Conservation (phyloP, 2,329 filamentous ascomycete species). For the Boeremia lycopersici region DNA sequence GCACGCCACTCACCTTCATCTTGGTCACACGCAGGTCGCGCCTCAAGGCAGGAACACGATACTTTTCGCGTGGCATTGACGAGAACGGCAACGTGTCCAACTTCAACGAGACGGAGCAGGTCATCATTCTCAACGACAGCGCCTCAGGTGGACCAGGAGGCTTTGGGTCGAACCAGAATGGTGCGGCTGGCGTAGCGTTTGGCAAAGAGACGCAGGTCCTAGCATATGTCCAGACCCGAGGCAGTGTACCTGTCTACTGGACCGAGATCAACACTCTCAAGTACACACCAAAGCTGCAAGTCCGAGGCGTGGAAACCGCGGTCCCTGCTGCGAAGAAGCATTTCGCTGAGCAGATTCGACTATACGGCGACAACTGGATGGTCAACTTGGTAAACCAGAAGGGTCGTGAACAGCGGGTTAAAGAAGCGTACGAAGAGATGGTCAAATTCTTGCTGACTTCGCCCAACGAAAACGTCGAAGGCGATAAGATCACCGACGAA, state of each 20-base stretch:
- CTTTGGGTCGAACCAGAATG: slow-evolving; percentile 79
- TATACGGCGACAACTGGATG: slow-evolving; percentile 96
- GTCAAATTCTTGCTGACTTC: slow-evolving; percentile 75
- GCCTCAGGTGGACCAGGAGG: slow-evolving; percentile 74
- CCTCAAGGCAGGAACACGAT: slow-evolving; percentile 87
- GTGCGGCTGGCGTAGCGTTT: slow-evolving; percentile 59
- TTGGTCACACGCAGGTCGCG: slow-evolving; percentile 89
- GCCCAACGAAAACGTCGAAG: slow-evolving; percentile 68
- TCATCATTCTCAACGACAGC: slow-evolving; percentile 85
- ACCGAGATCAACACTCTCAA: slow-evolving; percentile 91
- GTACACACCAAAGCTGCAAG: slow-evolving; percentile 88
- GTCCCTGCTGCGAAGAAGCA: slow-evolving; percentile 80
- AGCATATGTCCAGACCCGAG: slow-evolving; percentile 94
- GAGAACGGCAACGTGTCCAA: slow-evolving; percentile 96
- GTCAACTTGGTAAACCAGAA: slow-evolving; percentile 98
- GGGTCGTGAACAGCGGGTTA: slow-evolving; percentile 85
- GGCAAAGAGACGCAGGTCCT: slow-evolving; percentile 84
- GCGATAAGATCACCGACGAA: slow-evolving; percentile 72
- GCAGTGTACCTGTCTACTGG: slow-evolving; percentile 96
- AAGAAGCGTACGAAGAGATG: slow-evolving; percentile 92
- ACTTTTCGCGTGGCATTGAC: slow-evolving; percentile 93
- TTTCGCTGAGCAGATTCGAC: slow-evolving; percentile 88
- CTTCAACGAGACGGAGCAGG: slow-evolving; percentile 97
- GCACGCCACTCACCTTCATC: slow-evolving; percentile 79
- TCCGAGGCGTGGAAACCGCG: slow-evolving; percentile 82